Base-by-base conservation (phyloP, 371 early-diverging fungal species). In the Mortierella sp. region DNA sequence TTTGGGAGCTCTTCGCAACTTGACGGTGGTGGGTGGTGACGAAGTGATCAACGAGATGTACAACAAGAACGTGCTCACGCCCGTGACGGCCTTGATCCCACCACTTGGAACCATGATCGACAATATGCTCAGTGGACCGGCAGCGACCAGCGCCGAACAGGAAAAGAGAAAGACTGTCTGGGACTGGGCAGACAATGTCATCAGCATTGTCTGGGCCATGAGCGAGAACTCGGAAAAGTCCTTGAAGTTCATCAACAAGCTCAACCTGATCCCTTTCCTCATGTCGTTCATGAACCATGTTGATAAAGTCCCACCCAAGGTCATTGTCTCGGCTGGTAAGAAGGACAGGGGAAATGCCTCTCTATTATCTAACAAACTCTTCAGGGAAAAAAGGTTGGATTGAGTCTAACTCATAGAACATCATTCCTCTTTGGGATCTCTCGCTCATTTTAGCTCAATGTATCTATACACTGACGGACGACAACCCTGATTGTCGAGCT, bases 391-490 rank as follows among this genome's bases (percentile, higher is more conserved):
- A n/a, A n/a, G n/a, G n/a, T n/a, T n/a, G n/a, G n/a, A n/a, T n/a
- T n/a, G n/a, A n/a, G n/a, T n/a, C n/a, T n/a, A n/a, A n/a, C n/a
- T n/a, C n/a, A n/a, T n/a, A 27, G 47, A 2, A 22, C 17, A 14
- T 27, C 7, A 24, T 25, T 47, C 6, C 21, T 16, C 4, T 47
- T 47, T 21, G 24, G 10, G 12, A 24, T 22, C 12, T 47, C 24
- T 24, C 9, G 37, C 9, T 39, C 53, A 39, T 39, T 39, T 31
- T 71, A 87, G 92, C 89, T 5, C 95, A 95, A 82, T 91, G 91
- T 54, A 85, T 96, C 37, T 90, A 91, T 63, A 92, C 93, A 2
- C 74, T 96, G 40, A 91, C 94, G 0, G 95, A 95, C 39, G 90
- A 91, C 24, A 94, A 95, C 74, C 79, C 82, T 10, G 86, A 87